phyloP scores from a whole-genome alignment of 2,329 filamentous ascomycete genomes.

The Cercospora brassicicola region DNA sequence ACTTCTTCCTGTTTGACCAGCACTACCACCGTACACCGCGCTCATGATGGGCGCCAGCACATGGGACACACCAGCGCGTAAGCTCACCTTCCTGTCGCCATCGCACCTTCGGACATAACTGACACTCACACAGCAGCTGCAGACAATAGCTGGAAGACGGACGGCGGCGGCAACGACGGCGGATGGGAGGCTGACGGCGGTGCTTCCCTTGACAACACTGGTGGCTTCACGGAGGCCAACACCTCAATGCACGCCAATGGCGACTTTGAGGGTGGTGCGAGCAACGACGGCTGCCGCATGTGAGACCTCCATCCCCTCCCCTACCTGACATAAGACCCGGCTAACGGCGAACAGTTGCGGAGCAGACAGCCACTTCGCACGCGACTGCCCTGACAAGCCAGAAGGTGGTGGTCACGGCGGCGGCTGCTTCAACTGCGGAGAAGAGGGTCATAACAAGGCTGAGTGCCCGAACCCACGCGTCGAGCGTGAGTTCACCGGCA shows the following conservation, averaged over 20 bases:
- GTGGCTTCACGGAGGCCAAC: slow-evolving; percentile 30
- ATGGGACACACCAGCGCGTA: slow-evolving; percentile 32
- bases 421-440: slow-evolving; percentile 59
- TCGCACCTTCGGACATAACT: slow-evolving; percentile 4
- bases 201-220: slow-evolving; percentile 1
- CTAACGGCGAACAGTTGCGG: slow-evolving; percentile 45
- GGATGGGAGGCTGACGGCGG: slow-evolving; percentile 21
- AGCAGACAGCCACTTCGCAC: slow-evolving; percentile 48
- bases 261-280: slow-evolving; percentile 15
- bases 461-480: slow-evolving; percentile 61
- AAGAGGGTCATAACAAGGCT: slow-evolving; percentile 59
- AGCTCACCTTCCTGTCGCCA: slow-evolving; percentile 1
- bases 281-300: slow-evolving; percentile 45
- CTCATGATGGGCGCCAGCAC: slow-evolving; percentile 23
- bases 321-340: background rate
- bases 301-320: slow-evolving; percentile 34
- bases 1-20: background rate
- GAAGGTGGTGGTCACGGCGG: slow-evolving; percentile 39
- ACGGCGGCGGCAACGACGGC: slow-evolving; percentile 18
- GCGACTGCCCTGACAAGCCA: slow-evolving; percentile 50
- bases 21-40: slow-evolving; percentile 1
- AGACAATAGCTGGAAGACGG: slow-evolving; percentile 28
- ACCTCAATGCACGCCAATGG: slow-evolving; percentile 36
- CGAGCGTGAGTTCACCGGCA: slow-evolving; percentile 55
- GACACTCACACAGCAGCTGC: slow-evolving; percentile 13